Evolutionary conservation across 345 rosid genomes (phyloP), one percentile per base, ranked within the genome.

Genomic region (Viola odorata): DNA sequence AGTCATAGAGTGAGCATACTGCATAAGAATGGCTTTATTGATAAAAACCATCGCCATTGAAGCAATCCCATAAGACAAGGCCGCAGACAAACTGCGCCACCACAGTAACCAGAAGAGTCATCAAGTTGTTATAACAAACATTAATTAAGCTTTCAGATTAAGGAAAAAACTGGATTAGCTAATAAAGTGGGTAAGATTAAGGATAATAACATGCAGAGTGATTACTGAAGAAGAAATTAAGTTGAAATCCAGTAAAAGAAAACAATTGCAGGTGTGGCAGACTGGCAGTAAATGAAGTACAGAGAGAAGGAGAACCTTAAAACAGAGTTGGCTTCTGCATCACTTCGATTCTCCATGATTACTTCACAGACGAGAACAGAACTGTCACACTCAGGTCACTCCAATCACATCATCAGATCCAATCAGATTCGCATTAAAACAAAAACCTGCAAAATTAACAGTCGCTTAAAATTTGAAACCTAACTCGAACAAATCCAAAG

Each of bases 11-110:
- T 87, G 63, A 8, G 84, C 64, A 71, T 86, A 94, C 72, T 88
- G 91, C 97, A 94, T 90, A 40, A 94, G 59, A 57, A 90, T 82
- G 40, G 96, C 96, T 75, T 90, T 94, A 53, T 94, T 94, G 78
- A 94, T 90, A 65, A 94, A 94, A 57, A 90, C 99, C 99, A 94
- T 94, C 4, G 96, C 95, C 99, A 94, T 94, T 0, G 97, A 94
- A 73, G 91, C 85, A 73, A 82, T 51, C 57, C 97, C 99, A 84
- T 94, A 94, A 3, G 97, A 86, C 61, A 90, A 60, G 8, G 99
- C 97, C 50, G 97, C 66, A 61, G 75, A 53, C 69, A 94, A 73
- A 77, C 97, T 94, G 71, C 82, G 84, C 65, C 7, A 8, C 32
- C 32, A 23, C 32, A 23, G 32, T 23, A 23, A 23, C 32, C 32